Evolutionary conservation across 176 grass and related monocot species (phyloP).

Genomic region (Calamus simplicifolius): DNA sequence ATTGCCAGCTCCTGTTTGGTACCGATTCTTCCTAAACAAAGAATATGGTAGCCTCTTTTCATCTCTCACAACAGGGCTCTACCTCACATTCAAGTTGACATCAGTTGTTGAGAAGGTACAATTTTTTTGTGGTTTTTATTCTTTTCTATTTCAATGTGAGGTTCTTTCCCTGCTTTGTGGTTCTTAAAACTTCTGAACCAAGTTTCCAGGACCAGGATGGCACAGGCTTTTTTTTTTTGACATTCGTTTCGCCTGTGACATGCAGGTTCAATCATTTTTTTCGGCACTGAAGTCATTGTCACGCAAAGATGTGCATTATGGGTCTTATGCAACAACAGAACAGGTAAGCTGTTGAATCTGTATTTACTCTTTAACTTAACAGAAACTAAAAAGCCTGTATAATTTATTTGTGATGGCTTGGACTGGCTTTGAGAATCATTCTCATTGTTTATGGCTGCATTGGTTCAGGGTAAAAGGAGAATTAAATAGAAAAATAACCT

Average conservation of each 20-base stretch:
- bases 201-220: not conserved
- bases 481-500: too few relatives aligned
- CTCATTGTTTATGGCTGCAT: too few relatives aligned
- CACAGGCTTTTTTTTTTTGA: constrained; percentile 4
- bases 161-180: not conserved
- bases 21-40: constrained; percentile 97
- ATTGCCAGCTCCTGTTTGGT: constrained; percentile 95
- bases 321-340: constrained; percentile 84
- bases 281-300: constrained; percentile 82
- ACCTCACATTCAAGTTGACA: constrained; percentile 98
- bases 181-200: not conserved
- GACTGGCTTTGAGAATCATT: not conserved
- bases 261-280: constrained; percentile 97
- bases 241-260: constrained; percentile 12
- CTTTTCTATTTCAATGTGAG: not conserved
- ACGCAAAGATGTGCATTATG: constrained; percentile 95
- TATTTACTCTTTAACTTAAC: not conserved
- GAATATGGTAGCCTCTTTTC: constrained; percentile 98
- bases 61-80: constrained; percentile 84
- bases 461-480: too few relatives aligned
- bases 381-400: not conserved
- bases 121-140: constrained; percentile 1
- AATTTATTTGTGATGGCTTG: not conserved
- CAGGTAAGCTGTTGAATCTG: constrained; percentile 44
- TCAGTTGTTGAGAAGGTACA: constrained; percentile 95